Percentiles rank a stretch among this genome's conserved stretches.
These are phyloP conservation scores for Cynara cardunculus DNA, from an alignment of 129 eudicot genomes.

Conservation along the genomic window DNA sequence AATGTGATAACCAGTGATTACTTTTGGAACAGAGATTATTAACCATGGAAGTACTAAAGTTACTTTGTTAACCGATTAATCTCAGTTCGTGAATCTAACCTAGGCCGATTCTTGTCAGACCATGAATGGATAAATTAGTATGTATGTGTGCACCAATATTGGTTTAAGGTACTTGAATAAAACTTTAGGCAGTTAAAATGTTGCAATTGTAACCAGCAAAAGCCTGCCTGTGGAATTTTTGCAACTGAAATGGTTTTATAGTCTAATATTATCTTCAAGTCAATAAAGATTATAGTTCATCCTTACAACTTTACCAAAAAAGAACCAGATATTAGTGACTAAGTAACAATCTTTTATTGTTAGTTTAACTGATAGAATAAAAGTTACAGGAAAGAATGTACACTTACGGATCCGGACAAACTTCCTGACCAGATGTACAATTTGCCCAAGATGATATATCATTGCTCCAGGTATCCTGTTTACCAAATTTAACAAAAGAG, in stretches of 20 bases:
- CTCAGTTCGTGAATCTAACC: too few relatives aligned
- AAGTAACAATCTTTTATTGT: not conserved
- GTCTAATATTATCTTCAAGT: not conserved
- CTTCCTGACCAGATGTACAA: constrained; percentile 58
- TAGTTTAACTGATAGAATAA: not conserved
- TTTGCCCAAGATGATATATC: constrained; percentile 48
- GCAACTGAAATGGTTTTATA: not conserved
- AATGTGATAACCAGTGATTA: too few relatives aligned
- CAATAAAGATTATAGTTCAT: not conserved
- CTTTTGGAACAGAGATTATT: too few relatives aligned
- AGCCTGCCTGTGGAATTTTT: not conserved
- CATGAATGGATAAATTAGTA: not conserved
- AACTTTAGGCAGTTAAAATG: not conserved
- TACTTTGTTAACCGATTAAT: too few relatives aligned
- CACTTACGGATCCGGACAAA: constrained; percentile 93
- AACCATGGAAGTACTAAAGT: too few relatives aligned
- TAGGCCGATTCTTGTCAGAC: not conserved
- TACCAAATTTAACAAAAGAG: constrained; percentile 7
- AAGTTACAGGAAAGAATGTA: not conserved
- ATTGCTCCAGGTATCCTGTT: constrained; percentile 60
- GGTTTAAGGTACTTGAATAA: not conserved
- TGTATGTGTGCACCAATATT: not conserved
- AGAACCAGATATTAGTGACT: not conserved
- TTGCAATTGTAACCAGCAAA: not conserved
- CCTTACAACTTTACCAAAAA: not conserved